Base-by-base conservation (phyloP, 164 flowering plant genomes). In the Protea cynaroides region DNA sequence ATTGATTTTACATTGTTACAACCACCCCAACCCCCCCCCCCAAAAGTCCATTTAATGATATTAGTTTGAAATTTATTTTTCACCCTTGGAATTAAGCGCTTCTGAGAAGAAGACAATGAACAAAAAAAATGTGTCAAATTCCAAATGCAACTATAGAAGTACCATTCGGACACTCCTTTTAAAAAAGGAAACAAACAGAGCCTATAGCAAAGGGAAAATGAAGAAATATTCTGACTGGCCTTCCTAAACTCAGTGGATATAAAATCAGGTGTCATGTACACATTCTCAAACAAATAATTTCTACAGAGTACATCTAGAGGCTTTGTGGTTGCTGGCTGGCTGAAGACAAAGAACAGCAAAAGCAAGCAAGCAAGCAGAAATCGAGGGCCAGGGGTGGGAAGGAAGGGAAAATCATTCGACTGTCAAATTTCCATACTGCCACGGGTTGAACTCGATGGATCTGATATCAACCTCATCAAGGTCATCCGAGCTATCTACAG, bases 391-490 rank as follows among this genome's bases (percentile, higher is more conserved):
- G n/a, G 23, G 17, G n/a, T n/a, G n/a, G n/a, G n/a, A n/a, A n/a
- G n/a, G n/a, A n/a, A n/a, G n/a, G 17, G n/a, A 11, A 58, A 21
- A 59, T 65, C 43, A 59, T 37, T 55, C 51, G n/a, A 61, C 29
- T 4, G 71, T 64, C 50, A 72, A 54, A 46, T 81, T 76, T 51
- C 76, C 79, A 66, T 75, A 86, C 67, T 83, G 89, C 89, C 92
- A 87, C 22, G 92, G 92, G 67, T 83, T 82, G 67, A 85, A 87
- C 68, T 85, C 85, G 0, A 60, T 74, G 38, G 79, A 78, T 63
- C 47, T 58, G 23, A 62, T 57, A 52, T 82, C 81, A 25, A 65
- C 78, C 17, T 73, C 74, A 2, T 75, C 73, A 25, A 46, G 38
- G 59, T n/a, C 58, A 36, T 60, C 74, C 0, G 72, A 69, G 70